Evolutionary conservation across 192 early-diverging fungal species (phyloP).

Genomic region (Coemansia sp.): DNA sequence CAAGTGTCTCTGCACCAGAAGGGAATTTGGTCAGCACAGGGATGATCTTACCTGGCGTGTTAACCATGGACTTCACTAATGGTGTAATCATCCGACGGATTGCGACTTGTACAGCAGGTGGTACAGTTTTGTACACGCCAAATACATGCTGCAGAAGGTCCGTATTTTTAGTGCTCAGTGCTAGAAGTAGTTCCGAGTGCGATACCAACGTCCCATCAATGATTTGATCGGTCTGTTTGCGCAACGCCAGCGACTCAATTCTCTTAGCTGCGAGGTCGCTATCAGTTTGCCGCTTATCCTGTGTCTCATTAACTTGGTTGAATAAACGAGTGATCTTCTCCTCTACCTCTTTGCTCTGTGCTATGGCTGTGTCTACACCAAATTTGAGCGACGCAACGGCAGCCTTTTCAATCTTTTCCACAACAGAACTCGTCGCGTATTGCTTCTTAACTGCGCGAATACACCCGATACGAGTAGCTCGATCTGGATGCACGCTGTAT

Average conservation of each 20-base stretch:
- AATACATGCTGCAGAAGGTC: constrained; percentile 28
- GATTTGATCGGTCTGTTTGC: constrained; percentile 16
- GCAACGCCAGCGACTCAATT: constrained; percentile 14
- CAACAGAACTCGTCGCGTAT: constrained; percentile 11
- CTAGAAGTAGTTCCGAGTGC: constrained; percentile 39
- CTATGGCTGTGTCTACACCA: constrained; percentile 1
- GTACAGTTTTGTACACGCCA: constrained; percentile 13
- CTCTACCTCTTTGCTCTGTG: not conserved
- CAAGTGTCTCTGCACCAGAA: constrained; percentile 32
- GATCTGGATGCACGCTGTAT: constrained; percentile 31
- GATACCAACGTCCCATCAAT: constrained; percentile 23
- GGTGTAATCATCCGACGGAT: constrained; percentile 33
- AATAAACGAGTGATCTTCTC: not conserved
- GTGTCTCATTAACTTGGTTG: not conserved
- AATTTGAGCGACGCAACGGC: constrained; percentile 6
- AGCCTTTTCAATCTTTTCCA: constrained; percentile 27
- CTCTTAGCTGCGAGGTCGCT: constrained; percentile 9
- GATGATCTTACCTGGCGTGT: constrained; percentile 22
- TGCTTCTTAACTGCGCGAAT: constrained; percentile 46
- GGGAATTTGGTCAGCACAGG: constrained; percentile 36
- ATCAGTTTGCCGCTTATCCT: not conserved
- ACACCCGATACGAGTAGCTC: constrained; percentile 37
- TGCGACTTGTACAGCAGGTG: constrained; percentile 15
- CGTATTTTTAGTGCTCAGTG: constrained; percentile 47
- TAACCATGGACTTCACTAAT: constrained; percentile 31